phyloP scores from a whole-genome alignment of 371 early-diverging fungal species.

The Lichtheimia hyalospora region DNA sequence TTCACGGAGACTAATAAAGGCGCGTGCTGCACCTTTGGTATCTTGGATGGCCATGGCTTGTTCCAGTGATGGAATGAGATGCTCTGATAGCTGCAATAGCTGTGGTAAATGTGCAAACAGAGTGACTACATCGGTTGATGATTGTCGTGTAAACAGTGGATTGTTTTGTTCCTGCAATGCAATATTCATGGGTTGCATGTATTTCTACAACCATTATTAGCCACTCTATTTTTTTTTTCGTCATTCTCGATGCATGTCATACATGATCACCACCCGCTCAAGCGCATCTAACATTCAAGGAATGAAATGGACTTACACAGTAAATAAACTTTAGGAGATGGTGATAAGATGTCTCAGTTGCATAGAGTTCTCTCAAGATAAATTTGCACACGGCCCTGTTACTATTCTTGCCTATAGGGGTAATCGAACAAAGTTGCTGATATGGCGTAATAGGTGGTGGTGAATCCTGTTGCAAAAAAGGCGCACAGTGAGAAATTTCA shows the following conservation, averaged over 20 bases:
- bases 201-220: conserved; percentile 18
- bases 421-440: no score
- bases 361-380: conserved; percentile 18
- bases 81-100: conserved; percentile 24
- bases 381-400: conserved; percentile 13
- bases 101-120: conserved; percentile 34
- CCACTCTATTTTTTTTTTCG: no score
- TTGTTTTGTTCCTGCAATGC: conserved; percentile 27
- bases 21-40: background rate
- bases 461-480: no score
- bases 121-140: conserved; percentile 31
- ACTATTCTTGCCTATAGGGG: no score
- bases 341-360: conserved; percentile 30
- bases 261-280: background rate
- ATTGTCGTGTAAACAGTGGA: conserved; percentile 20
- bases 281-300: background rate
- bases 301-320: background rate
- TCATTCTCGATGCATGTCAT: background rate
- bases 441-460: no score
- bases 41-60: background rate
- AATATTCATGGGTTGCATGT: conserved; percentile 37
- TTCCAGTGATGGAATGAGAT: conserved; percentile 9
- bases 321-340: conserved; percentile 24
- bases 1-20: conserved; percentile 18
- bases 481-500: no score